Evolutionary conservation across 2,329 filamentous ascomycete species (phyloP).

Genomic region (Fusarium pseudonygamai): DNA sequence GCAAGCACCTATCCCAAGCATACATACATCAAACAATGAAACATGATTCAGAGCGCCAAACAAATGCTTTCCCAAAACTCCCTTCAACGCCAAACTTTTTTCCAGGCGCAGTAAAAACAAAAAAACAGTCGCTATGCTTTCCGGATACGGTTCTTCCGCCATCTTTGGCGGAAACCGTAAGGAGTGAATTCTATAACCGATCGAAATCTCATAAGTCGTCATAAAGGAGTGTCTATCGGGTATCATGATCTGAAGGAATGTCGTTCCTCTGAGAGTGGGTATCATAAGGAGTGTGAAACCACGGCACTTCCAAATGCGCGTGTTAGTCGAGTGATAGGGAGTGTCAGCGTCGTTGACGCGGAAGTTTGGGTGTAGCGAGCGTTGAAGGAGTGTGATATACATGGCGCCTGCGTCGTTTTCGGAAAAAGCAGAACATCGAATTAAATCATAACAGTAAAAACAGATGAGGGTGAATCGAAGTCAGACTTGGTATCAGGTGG

Average conservation of each 20-base stretch:
- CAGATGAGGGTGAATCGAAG: conserved; percentile 30
- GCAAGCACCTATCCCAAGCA: conserved; percentile 23
- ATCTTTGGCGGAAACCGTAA: conserved; percentile 52
- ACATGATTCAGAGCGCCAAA: conserved; percentile 35
- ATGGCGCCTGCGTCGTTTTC: conserved; percentile 48
- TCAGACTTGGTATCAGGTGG: conserved; percentile 37
- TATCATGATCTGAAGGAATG: conserved; percentile 48
- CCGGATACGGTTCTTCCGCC: conserved; percentile 53
- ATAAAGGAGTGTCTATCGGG: conserved; percentile 51
- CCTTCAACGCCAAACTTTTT: conserved; percentile 43
- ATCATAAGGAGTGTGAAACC: conserved; percentile 48
- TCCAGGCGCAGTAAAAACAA: conserved; percentile 34
- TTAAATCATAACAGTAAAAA: conserved; percentile 30
- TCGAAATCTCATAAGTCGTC: conserved; percentile 49
- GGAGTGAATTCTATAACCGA: conserved; percentile 57
- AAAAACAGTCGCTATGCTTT: conserved; percentile 65
- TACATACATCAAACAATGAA: conserved; percentile 16
- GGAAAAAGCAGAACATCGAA: conserved; percentile 33
- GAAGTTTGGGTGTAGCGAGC: conserved; percentile 45
- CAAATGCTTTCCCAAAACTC: conserved; percentile 40
- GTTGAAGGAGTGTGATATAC: conserved; percentile 51
- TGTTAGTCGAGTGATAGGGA: conserved; percentile 40
- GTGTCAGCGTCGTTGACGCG: conserved; percentile 47
- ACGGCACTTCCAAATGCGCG: conserved; percentile 44
- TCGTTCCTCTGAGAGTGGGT: conserved; percentile 33